phyloP scores from a whole-genome alignment of 1,284 basidiomycete species.

The Lignosus rhinocerotis region DNA sequence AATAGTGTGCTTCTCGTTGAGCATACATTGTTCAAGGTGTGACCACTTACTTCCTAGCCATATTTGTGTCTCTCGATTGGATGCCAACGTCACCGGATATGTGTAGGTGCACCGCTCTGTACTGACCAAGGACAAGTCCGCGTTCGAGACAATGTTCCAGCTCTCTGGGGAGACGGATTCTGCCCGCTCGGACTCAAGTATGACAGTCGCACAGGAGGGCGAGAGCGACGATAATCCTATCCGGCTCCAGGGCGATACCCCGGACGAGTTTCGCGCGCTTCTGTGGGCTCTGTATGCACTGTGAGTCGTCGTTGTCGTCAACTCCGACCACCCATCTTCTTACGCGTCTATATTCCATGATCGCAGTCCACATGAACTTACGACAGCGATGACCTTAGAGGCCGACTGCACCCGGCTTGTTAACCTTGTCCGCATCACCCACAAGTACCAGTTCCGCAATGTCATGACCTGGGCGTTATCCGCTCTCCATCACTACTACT shows the following conservation, averaged over 20 bases:
- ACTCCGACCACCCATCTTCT: neutral
- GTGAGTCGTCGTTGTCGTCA: constrained; percentile 23
- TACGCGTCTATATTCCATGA: neutral
- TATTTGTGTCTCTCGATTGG: neutral
- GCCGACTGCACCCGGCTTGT: constrained; percentile 44
- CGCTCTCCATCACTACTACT: constrained; percentile 42
- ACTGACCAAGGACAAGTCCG: constrained; percentile 37
- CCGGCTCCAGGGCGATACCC: constrained; percentile 37
- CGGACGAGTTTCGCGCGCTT: constrained; percentile 38
- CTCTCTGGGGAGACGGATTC: constrained; percentile 36
- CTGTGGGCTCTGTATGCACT: constrained; percentile 39
- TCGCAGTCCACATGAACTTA: constrained; percentile 48
- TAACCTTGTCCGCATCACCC: constrained; percentile 51
- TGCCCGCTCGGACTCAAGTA: constrained; percentile 34
- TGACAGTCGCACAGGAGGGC: constrained; percentile 33
- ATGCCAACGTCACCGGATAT: neutral
- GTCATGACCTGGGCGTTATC: constrained; percentile 50
- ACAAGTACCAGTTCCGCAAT: constrained; percentile 57
- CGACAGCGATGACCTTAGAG: constrained; percentile 41
- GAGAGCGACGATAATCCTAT: constrained; percentile 39
- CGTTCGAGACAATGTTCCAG: constrained; percentile 39
- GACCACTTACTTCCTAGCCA: constrained; percentile 13
- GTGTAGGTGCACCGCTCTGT: constrained; percentile 35
- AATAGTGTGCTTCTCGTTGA: constrained; percentile 60
- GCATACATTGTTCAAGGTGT: constrained; percentile 65